Evolutionary conservation across 345 rosid species (phyloP), one percentile per base, ranked within the genome.

Genomic region (Citrus maxima): DNA sequence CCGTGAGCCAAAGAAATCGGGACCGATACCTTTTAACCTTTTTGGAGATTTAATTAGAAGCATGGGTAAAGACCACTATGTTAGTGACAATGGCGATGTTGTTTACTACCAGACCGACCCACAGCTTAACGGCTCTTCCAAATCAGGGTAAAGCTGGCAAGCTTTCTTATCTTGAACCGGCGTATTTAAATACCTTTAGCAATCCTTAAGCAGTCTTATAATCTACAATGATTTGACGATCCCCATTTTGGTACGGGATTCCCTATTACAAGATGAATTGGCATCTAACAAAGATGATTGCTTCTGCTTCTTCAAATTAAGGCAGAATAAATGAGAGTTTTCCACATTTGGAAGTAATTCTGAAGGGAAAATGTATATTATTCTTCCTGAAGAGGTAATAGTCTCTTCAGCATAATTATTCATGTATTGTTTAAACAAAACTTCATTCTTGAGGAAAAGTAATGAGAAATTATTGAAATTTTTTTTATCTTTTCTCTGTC

Each of bases 51-150:
- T 87, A 13, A 4, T 80, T 40, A 83, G 80, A 78, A 87, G 90
- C 85, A 65, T 89, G 80, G 78, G 70, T 55, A 72, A 81, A 72
- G 92, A 89, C 37, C 90, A 89, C 80, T 88, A 84, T 21, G 90
- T 88, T 30, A 87, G 84, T 68, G 87, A 88, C 70, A 30, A 79
- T 0, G 92, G 88, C 1, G 86, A 88, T 35, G 72, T 88, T 40
- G 88, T 87, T 9, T 87, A 79, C 78, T 87, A 89, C 77, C 80
- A 82, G 78, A 78, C 73, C 0, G 89, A 89, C 37, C 77, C 78
- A 18, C 35, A 82, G 66, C 86, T 61, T 25, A 59, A 59, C 0
- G 7, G 34, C 69, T 40, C 77, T 4, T 40, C 78, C 3, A 75
- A 46, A 27, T 46, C 59, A 12, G 46, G 55, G 4, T 75, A 75